Evolutionary conservation across 345 rosid species (phyloP).

Genomic region (Trapa bicornis): DNA sequence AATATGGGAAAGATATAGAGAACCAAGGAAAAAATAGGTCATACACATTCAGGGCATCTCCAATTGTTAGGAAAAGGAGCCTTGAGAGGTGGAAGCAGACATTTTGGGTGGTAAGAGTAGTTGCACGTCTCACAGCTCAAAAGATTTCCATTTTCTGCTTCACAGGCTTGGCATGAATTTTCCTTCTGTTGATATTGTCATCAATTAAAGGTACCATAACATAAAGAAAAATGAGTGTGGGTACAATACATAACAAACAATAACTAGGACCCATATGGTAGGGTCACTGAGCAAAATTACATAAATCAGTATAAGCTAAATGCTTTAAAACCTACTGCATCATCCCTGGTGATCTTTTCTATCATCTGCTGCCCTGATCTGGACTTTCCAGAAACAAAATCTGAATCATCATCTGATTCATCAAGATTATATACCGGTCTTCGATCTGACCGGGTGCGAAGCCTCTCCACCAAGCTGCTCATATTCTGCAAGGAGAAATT

Average conservation of each 20-base stretch:
- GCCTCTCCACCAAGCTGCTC: slow-evolving; percentile 98
- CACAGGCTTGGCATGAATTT: slow-evolving; percentile 83
- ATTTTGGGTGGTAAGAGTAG: slow-evolving; percentile 72
- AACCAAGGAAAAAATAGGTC: slow-evolving; percentile 13
- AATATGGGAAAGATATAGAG: background rate
- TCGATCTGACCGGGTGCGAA: slow-evolving; percentile 73
- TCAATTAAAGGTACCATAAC: background rate
- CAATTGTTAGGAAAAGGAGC: slow-evolving; percentile 61
- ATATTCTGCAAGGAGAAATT: slow-evolving; percentile 44
- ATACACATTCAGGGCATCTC: slow-evolving; percentile 97
- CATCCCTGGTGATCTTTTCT: slow-evolving; percentile 67
- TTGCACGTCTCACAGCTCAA: slow-evolving; percentile 77
- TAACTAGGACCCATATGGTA: background rate
- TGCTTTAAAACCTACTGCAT: slow-evolving; percentile 46
- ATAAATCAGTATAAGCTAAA: slow-evolving; percentile 4
- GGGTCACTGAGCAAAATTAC: background rate
- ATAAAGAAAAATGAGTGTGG: slow-evolving; percentile 4
- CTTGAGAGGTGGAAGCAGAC: slow-evolving; percentile 71
- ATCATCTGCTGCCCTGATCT: slow-evolving; percentile 31
- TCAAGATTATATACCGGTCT: slow-evolving; percentile 79
- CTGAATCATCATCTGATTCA: slow-evolving; percentile 83
- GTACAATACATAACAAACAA: background rate
- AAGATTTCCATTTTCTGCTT: slow-evolving; percentile 61
- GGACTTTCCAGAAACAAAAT: slow-evolving; percentile 41
- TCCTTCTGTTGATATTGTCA: slow-evolving; percentile 35